Base-by-base conservation (phyloP, 345 rosid genomes). In the Luvunga scandens region DNA sequence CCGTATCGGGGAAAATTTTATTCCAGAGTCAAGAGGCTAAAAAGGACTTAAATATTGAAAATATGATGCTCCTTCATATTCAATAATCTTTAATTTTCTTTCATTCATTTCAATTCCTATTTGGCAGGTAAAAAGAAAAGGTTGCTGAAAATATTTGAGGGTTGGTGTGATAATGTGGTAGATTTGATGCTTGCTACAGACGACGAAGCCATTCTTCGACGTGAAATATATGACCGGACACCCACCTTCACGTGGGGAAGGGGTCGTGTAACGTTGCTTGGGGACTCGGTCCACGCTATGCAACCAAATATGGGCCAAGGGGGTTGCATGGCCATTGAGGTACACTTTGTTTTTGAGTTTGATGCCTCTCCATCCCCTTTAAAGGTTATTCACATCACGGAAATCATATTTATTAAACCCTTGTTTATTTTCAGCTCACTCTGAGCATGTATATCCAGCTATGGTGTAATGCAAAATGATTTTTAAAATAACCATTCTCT, bases 251-350 rank as follows among this genome's bases (percentile, higher is more conserved):
- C 85, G 9, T 96, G 99, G 99, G 97, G 98, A 73, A 96, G 42
- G 87, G 94, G 97, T 71, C 92, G 91, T 71, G 95, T 94, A 77
- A 96, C 99, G n/a, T 81, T 94, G 74, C 97, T 92, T 0, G 99
- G 99, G 12, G 98, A 96, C 81, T 94, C 97, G 65, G 80, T 96
- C 62, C 97, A 94, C 83, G 98, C 99, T 14, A 90, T 96, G 98
- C 99, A 94, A 76, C 98, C 98, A 36, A 96, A 92, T 79, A 66
- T 94, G 93, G 98, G 98, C 50, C 98, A 96, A 89, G 98, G 97
- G 31, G 99, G 97, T 28, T 94, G 98, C 82, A 94, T 96, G 97
- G 99, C 98, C 74, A 91, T 94, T 83, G 98, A 94, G 92, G 98
- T 95, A 86, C 36, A 28, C 28, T 65, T 85, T 71, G 22, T 66